Conservation (phyloP, 1,284 basidiomycete species). For the Microbotryomycetes sp. region DNA sequence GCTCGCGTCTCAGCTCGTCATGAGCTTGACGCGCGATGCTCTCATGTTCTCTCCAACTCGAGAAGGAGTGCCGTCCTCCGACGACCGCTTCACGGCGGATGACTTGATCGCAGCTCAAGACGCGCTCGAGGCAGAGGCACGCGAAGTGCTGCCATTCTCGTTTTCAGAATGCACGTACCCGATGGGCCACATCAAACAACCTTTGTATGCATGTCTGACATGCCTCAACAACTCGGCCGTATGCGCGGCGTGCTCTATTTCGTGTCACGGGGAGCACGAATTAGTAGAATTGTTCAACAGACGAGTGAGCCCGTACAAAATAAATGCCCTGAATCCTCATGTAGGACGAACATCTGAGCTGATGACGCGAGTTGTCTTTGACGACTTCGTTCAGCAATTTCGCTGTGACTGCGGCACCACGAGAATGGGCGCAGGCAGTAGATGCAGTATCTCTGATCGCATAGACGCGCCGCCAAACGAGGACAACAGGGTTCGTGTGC, state of each 20-base stretch:
- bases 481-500: constrained; percentile 20
- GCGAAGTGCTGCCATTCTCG: constrained; percentile 42
- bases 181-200: constrained; percentile 42
- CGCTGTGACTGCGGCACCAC: constrained; percentile 37
- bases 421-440: constrained; percentile 26
- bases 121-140: constrained; percentile 42
- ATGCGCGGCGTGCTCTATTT: constrained; percentile 44
- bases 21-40: constrained; percentile 20
- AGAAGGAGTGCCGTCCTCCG: constrained; percentile 24
- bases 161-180: constrained; percentile 41
- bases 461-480: constrained; percentile 20
- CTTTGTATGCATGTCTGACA: constrained; percentile 40
- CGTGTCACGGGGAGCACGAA: constrained; percentile 42
- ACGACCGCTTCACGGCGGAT: constrained; percentile 6
- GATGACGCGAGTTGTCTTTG: neutral
- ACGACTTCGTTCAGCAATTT: constrained; percentile 10
- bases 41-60: constrained; percentile 29
- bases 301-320: too few relatives aligned
- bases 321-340: too few relatives aligned
- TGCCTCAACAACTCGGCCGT: constrained; percentile 41
- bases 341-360: neutral
- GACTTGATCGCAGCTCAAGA: constrained; percentile 10
- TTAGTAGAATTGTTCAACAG: constrained; percentile 37
- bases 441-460: constrained; percentile 24
- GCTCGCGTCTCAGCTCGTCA: constrained; percentile 1